Percentiles rank a stretch among this genome's conserved stretches.
These are phyloP conservation scores for Stephania japonica DNA, from an alignment of 164 flowering plant genomes.

Conservation along the genomic window DNA sequence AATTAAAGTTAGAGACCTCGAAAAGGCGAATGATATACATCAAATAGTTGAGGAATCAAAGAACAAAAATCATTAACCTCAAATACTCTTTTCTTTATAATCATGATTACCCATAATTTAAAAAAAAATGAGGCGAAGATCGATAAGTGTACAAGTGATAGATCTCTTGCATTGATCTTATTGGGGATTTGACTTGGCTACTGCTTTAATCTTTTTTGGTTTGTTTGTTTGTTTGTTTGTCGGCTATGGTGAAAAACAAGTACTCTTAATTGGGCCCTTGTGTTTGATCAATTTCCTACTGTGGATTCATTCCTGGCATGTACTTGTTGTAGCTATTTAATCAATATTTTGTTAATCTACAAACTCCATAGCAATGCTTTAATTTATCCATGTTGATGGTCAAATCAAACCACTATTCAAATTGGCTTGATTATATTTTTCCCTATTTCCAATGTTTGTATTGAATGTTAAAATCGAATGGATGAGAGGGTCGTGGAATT, in stretches of 20 bases:
- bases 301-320: neutral
- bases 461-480: neutral
- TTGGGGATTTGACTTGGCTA: slow-evolving; percentile 6
- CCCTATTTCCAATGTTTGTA: neutral
- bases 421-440: neutral
- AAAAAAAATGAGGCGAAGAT: neutral
- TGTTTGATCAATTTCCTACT: neutral
- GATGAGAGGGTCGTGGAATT: too few relatives aligned
- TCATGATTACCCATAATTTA: slow-evolving; percentile 2
- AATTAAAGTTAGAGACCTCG: slow-evolving; percentile 10
- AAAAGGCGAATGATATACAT: neutral
- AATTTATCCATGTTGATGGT: neutral
- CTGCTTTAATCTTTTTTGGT: neutral
- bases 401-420: neutral
- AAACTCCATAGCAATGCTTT: neutral
- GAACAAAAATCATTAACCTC: slow-evolving; percentile 8
- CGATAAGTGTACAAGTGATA: neutral
- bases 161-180: neutral
- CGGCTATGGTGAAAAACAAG: neutral
- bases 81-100: neutral
- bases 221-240: too few relatives aligned
- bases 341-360: neutral
- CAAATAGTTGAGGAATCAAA: slow-evolving; percentile 5
- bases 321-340: neutral
- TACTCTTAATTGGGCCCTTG: neutral